Evolutionary conservation across 225 moss, liverwort and hornwort genomes (phyloP).

Genomic region (Pleurozium schreberi): DNA sequence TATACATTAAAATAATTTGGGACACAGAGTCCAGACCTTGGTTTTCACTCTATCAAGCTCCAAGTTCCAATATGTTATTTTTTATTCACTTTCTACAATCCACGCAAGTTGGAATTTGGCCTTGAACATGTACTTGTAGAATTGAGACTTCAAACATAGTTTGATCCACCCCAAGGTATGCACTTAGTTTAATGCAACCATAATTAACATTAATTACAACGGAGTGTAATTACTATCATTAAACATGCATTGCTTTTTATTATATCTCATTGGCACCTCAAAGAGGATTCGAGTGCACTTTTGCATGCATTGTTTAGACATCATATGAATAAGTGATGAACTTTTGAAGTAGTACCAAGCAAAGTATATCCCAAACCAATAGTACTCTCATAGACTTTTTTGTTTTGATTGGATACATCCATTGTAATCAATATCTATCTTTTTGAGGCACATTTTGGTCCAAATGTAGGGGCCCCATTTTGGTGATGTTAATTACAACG

Average conservation of each 20-base stretch:
- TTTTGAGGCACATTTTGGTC: too few relatives aligned
- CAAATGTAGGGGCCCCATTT: too few relatives aligned
- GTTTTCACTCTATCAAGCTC: too few relatives aligned
- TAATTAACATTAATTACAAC: too few relatives aligned
- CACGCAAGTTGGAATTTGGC: not conserved
- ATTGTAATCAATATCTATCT: too few relatives aligned
- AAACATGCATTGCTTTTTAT: not conserved
- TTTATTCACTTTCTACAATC: not conserved
- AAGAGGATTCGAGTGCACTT: not conserved
- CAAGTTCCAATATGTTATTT: not conserved
- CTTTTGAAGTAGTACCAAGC: not conserved
- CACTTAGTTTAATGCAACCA: fast-evolving
- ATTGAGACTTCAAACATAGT: not conserved
- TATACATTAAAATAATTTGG: not conserved
- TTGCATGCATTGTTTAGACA: not conserved
- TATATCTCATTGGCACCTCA: not conserved
- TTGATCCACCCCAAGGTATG: not conserved
- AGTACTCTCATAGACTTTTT: too few relatives aligned
- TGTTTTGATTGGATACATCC: too few relatives aligned
- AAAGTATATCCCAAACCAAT: too few relatives aligned
- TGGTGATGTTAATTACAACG: too few relatives aligned
- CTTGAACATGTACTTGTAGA: not conserved
- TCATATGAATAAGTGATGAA: not conserved
- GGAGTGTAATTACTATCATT: not conserved
- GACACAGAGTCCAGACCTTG: not conserved